Evolutionary conservation across 352 stramenopile genomes (phyloP), one percentile per base, ranked within the genome.

Genomic region (Pythium periplocum): DNA sequence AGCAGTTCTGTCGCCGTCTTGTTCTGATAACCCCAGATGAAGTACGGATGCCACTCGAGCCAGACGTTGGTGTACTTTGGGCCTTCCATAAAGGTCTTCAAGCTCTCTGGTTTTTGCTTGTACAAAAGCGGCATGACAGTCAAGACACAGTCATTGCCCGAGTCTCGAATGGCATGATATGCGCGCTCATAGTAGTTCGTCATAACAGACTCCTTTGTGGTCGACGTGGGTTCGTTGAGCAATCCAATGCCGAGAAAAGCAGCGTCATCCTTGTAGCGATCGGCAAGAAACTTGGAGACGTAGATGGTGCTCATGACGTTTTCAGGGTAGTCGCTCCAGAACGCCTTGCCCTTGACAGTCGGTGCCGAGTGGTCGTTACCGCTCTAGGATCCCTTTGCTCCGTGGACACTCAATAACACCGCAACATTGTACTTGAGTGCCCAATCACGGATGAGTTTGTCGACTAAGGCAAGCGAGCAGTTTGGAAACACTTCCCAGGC

Each of bases 301-400:
- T 37, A 1, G 8, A 43, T 11, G 35, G n/a, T 62, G 37, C 7
- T 45, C 11, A 12, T 41, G 3, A 55, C 54, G 38, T 46, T n/a
- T 12, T 55, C 45, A 11, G 9, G 17, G 6, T 26, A 43, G 5
- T 66, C 37, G 51, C 42, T 52, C 3, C 26, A 40, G 26, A 45
- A 35, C 26, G 26, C 43, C 33, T 51, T 48, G 33, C 40, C 35
- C 26, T 35, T 37, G 32, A 60, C 35, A 12, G 47, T 44, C 12
- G 75, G 67, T 4, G 63, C 69, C 4, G 60, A 71, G 35, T 81
- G 65, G 6, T 77, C 66, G 3, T 58, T 60, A 8, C 74, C 74
- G 48, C 84, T 86, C 35, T 86, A 73, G 31, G 71, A 83, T 0
- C 75, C 75, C 42, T 83, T 81, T 0, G 68, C 68, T 4, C 62